A percentile compares a stretch with the other conserved stretches of the same genome.
These are phyloP conservation scores for Cladophialophora exuberans DNA, from an alignment of 2,329 filamentous ascomycete genomes.

Conservation along the genomic window DNA sequence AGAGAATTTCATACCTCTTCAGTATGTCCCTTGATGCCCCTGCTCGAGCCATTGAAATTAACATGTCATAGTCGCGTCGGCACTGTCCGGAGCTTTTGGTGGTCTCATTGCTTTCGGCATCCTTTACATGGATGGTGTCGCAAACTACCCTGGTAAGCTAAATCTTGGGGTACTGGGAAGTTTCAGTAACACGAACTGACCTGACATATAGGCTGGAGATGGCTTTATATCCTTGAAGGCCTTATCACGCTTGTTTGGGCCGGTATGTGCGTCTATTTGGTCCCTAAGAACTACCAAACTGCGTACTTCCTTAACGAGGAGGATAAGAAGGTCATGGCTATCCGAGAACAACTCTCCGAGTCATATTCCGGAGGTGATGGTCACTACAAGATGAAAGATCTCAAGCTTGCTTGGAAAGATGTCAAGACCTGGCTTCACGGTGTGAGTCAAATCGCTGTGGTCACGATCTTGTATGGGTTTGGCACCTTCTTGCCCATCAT, in stretches of 20 bases:
- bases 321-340: conserved; percentile 40
- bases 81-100: conserved; percentile 30
- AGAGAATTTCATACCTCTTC: conserved; percentile 47
- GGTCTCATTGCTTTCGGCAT: conserved; percentile 32
- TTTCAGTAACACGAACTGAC: not conserved
- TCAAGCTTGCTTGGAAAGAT: conserved; percentile 37
- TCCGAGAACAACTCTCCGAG: conserved; percentile 39
- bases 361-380: conserved; percentile 33
- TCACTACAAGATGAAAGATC: conserved; percentile 36
- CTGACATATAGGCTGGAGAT: conserved; percentile 16
- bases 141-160: conserved; percentile 47
- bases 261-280: conserved; percentile 33
- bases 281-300: conserved; percentile 39
- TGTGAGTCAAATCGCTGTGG: conserved; percentile 41
- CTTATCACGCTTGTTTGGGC: conserved; percentile 37
- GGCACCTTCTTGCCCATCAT: conserved; percentile 63
- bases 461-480: conserved; percentile 44
- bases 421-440: conserved; percentile 39
- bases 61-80: conserved; percentile 23
- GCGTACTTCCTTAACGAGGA: conserved; percentile 37
- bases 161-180: no score
- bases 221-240: conserved; percentile 38
- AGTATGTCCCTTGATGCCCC: conserved; percentile 26
- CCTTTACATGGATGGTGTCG: conserved; percentile 53
- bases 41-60: not conserved